Percentiles rank a stretch among this genome's conserved stretches.
Evolutionary conservation across 2,329 filamentous ascomycete genomes (phyloP).

Genomic region (Pestalotiopsis fici): DNA sequence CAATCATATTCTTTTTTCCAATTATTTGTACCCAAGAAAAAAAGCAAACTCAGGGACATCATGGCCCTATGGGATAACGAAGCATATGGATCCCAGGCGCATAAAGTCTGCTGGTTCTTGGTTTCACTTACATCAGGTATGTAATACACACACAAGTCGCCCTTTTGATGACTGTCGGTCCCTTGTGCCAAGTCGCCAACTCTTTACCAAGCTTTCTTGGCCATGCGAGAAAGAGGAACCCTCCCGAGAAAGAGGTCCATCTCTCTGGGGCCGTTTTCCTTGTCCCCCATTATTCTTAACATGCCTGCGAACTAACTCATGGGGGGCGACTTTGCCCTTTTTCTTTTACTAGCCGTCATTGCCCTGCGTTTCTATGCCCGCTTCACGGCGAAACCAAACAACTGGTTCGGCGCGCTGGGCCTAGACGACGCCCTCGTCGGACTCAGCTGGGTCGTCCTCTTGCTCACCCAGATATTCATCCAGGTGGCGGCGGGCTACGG

Average conservation of each 20-base stretch:
- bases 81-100: background rate
- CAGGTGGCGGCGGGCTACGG: background rate
- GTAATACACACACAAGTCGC: background rate
- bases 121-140: background rate
- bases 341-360: background rate
- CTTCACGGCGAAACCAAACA: background rate
- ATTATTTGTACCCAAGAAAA: background rate
- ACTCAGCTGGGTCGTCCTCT: constrained; percentile 3
- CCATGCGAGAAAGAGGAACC: background rate
- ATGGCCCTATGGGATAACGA: constrained; percentile 2
- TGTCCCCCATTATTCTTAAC: background rate
- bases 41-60: background rate
- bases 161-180: too few species aligned
- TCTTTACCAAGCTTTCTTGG: background rate
- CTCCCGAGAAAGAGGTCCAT: background rate
- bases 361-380: constrained; percentile 6
- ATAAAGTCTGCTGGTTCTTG: background rate
- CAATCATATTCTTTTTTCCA: background rate
- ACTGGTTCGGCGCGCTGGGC: constrained; percentile 1
- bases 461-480: constrained; percentile 3
- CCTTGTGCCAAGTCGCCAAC: background rate
- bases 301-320: background rate
- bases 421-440: constrained; percentile 3
- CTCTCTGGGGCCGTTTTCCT: background rate
- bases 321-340: too few species aligned